phyloP scores from a whole-genome alignment of 257 asterid genomes.

The Jacaranda mimosifolia region DNA sequence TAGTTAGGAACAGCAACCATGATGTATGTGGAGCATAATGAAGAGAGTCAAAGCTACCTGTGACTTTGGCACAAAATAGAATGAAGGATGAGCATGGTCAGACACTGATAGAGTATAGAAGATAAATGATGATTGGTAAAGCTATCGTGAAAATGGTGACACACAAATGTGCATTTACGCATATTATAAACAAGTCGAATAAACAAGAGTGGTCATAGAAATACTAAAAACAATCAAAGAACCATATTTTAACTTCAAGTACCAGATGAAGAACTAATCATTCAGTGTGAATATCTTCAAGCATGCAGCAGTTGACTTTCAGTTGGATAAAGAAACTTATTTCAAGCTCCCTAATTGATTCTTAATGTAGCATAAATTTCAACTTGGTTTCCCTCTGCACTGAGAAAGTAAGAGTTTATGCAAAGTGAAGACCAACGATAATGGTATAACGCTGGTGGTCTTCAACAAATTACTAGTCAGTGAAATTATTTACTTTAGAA shows the following conservation, averaged over 20 bases:
- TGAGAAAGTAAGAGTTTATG: neutral
- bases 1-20: neutral
- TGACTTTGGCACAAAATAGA: slow-evolving; percentile 2
- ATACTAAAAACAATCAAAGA: neutral
- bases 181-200: neutral
- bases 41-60: slow-evolving; percentile 11
- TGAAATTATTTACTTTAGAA: slow-evolving; percentile 6
- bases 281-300: slow-evolving; percentile 8
- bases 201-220: slow-evolving; percentile 3
- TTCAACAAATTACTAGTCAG: neutral
- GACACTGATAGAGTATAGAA: slow-evolving; percentile 7
- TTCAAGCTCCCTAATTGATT: neutral
- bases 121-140: neutral
- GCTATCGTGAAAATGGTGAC: neutral
- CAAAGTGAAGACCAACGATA: neutral
- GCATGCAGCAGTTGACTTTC: neutral
- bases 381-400: neutral
- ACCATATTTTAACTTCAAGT: neutral
- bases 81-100: neutral
- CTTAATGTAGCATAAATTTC: slow-evolving; percentile 1
- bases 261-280: neutral
- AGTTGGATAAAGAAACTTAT: slow-evolving; percentile 5
- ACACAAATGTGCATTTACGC: slow-evolving; percentile 1
- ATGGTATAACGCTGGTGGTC: neutral
- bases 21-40: neutral